phyloP scores from a whole-genome alignment of 768 basidiomycete genomes.

The Mycena latifolia region DNA sequence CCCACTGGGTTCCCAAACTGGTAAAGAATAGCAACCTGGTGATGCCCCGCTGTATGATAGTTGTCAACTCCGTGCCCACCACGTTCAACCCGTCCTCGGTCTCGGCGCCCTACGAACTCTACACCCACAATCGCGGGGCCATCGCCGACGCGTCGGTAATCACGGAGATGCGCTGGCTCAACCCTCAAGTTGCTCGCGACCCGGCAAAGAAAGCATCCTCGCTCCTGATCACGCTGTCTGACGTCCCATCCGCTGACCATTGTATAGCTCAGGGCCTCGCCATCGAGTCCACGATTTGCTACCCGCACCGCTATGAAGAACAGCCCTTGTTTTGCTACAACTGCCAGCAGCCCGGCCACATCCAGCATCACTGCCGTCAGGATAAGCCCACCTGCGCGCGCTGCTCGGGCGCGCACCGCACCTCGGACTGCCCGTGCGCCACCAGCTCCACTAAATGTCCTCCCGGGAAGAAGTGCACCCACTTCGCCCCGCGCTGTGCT shows the following conservation, averaged over 20 bases:
- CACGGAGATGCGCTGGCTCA: slow-evolving; percentile 2
- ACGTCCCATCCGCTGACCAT: neutral
- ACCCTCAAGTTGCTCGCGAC: neutral
- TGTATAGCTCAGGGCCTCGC: neutral
- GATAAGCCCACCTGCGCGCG: neutral
- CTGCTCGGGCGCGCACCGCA: neutral
- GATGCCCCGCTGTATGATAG: neutral
- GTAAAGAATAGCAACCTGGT: neutral
- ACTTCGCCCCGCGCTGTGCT: neutral
- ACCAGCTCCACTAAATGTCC: slow-evolving; percentile 1
- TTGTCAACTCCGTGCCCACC: neutral
- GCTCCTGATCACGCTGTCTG: neutral
- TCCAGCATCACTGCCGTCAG: neutral
- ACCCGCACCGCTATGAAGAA: neutral
- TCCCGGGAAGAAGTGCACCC: neutral
- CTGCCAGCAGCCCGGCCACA: neutral
- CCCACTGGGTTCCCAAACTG: neutral
- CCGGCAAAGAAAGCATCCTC: neutral
- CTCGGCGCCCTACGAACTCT: neutral
- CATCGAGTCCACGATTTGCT: neutral
- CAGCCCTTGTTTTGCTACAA: neutral
- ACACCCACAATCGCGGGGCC: neutral
- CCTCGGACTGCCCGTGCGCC: neutral
- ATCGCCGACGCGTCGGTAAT: neutral
- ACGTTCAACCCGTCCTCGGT: neutral